phyloP scores from a whole-genome alignment of 148 eudicot genomes.

The Dysphania ambrosioides region DNA sequence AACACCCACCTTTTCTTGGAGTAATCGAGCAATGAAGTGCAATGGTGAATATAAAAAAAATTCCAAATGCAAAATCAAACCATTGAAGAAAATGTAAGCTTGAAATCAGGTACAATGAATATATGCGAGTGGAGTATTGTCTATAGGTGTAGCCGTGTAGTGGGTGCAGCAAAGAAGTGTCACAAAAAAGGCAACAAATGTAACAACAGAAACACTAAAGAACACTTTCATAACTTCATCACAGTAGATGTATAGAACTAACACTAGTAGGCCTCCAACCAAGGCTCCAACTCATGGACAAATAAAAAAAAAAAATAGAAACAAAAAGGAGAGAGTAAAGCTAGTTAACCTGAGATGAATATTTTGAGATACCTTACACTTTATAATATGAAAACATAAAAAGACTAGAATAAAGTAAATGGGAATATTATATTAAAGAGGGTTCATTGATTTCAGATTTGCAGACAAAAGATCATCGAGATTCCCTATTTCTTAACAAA shows the following conservation, averaged over 20 bases:
- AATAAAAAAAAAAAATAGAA: background rate
- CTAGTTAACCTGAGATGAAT: slow-evolving; percentile 12
- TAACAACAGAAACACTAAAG: slow-evolving; percentile 17
- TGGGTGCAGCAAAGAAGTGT: slow-evolving; percentile 21
- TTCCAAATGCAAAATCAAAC: slow-evolving; percentile 10
- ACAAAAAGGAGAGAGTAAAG: background rate
- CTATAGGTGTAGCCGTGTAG: too few relatives aligned
- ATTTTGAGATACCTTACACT: slow-evolving; percentile 5
- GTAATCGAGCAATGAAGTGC: background rate
- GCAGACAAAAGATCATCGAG: slow-evolving; percentile 13
- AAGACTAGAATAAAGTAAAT: background rate
- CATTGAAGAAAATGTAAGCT: slow-evolving; percentile 20
- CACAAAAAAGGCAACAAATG: slow-evolving; percentile 7
- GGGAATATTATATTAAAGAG: background rate
- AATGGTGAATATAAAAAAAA: slow-evolving; percentile 7
- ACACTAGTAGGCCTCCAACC: background rate
- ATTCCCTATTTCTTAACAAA: slow-evolving; percentile 27
- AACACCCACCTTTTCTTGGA: slow-evolving; percentile 6
- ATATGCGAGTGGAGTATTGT: slow-evolving; percentile 13
- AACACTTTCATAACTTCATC: slow-evolving; percentile 11
- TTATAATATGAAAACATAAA: background rate
- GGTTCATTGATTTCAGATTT: slow-evolving; percentile 16
- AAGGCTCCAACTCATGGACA: background rate
- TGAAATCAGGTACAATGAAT: background rate
- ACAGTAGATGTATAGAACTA: background rate